Evolutionary conservation across 1,284 basidiomycete species (phyloP).

Genomic region (Ustilago trichophora): DNA sequence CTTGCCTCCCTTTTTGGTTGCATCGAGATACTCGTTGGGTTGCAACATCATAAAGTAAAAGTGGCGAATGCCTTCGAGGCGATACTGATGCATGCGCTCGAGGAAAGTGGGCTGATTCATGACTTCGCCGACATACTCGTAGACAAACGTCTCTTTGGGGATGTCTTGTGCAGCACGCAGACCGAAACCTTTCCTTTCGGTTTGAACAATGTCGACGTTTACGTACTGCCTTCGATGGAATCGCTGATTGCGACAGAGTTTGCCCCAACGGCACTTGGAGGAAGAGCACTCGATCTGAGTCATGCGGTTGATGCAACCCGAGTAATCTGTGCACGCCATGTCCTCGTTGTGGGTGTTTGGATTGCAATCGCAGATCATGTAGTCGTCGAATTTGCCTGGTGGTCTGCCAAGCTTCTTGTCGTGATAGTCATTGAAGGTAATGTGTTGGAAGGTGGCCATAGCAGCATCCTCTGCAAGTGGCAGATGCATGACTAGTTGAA

Average conservation of each 20-base stretch:
- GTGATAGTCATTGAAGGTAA: conserved; percentile 85
- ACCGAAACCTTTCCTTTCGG: conserved; percentile 95
- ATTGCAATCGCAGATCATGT: conserved; percentile 60
- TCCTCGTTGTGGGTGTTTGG: conserved; percentile 29
- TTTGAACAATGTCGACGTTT: conserved; percentile 86
- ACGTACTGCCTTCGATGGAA: conserved; percentile 89
- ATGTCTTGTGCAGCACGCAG: conserved; percentile 80
- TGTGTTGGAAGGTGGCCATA: conserved; percentile 77
- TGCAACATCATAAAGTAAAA: conserved; percentile 99
- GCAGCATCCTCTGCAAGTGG: conserved; percentile 69
- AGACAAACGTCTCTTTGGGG: conserved; percentile 83
- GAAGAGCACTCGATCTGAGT: conserved; percentile 94
- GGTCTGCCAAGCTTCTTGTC: conserved; percentile 85
- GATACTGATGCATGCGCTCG: conserved; percentile 93
- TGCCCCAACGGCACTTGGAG: conserved; percentile 84
- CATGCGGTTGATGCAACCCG: conserved; percentile 95
- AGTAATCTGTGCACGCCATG: conserved; percentile 82
- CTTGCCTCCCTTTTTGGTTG: conserved; percentile 94
- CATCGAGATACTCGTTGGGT: conserved; percentile 98
- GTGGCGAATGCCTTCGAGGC: conserved; percentile 88
- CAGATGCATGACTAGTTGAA: conserved; percentile 52
- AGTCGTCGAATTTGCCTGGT: conserved; percentile 79
- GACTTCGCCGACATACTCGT: conserved; percentile 98
- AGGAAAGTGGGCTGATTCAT: conserved; percentile 86
- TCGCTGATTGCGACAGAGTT: conserved; percentile 85